These are phyloP conservation scores for Phanerochaete sordida DNA, from an alignment of 768 basidiomycete species.

Conservation along the genomic window DNA sequence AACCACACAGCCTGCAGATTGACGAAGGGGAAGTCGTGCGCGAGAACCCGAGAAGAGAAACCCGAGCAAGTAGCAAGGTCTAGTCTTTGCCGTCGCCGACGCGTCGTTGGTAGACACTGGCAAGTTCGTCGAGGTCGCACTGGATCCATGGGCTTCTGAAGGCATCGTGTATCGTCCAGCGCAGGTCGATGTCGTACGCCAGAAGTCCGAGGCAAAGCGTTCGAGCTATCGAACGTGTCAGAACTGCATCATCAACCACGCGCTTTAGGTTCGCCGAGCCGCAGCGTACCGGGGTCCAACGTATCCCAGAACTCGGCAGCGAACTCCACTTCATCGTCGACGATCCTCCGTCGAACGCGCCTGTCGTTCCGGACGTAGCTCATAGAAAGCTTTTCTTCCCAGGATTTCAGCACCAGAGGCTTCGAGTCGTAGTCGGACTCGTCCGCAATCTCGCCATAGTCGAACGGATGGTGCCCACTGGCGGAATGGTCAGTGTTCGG, in stretches of 20 bases:
- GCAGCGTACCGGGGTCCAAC: slow-evolving; percentile 53
- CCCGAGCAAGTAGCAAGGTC: background rate
- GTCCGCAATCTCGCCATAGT: slow-evolving; percentile 39
- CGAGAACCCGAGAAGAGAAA: background rate
- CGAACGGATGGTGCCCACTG: slow-evolving; percentile 81
- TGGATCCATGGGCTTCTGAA: slow-evolving; percentile 65
- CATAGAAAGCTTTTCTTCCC: slow-evolving; percentile 35
- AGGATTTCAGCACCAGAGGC: slow-evolving; percentile 14
- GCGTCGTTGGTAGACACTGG: slow-evolving; percentile 56
- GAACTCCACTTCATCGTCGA: slow-evolving; percentile 60
- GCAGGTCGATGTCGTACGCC: slow-evolving; percentile 48
- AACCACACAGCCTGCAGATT: background rate
- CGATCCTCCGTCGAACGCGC: slow-evolving; percentile 65
- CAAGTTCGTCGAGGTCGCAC: slow-evolving; percentile 57
- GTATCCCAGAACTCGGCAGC: slow-evolving; percentile 49
- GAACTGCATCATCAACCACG: background rate
- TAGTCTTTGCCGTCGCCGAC: slow-evolving; percentile 25
- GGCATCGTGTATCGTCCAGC: slow-evolving; percentile 62
- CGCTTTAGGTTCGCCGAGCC: too few species aligned
- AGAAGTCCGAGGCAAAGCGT: slow-evolving; percentile 59
- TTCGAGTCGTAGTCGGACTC: slow-evolving; percentile 17
- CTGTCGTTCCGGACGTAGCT: slow-evolving; percentile 48
- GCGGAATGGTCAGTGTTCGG: background rate
- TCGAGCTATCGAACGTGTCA: slow-evolving; percentile 42
- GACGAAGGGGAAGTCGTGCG: background rate